Percentiles rank a stretch among this genome's conserved stretches.
phyloP scores from a whole-genome alignment of 2,329 filamentous ascomycete genomes.

The Sclerotinia subarctica region DNA sequence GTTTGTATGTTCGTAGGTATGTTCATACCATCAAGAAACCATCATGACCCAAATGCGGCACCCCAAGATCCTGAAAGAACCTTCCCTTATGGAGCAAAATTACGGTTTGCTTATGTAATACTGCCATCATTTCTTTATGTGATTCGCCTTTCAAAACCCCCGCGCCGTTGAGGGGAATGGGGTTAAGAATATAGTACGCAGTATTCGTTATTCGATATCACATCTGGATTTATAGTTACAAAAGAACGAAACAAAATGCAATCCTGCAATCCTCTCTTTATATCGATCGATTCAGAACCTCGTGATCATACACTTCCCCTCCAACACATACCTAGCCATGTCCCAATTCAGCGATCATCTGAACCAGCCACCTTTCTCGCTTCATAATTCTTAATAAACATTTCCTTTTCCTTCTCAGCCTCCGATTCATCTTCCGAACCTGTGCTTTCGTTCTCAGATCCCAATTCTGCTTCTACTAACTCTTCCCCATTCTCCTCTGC shows the following conservation, averaged over 20 bases:
- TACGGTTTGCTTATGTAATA: neutral
- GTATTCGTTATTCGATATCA: neutral
- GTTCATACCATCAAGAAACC: neutral
- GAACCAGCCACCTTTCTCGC: neutral
- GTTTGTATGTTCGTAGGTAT: no score
- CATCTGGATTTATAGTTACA: neutral
- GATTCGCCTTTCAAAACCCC: neutral
- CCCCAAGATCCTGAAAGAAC: neutral
- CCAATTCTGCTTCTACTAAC: conserved; percentile 3
- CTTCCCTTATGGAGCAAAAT: neutral
- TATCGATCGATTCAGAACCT: neutral
- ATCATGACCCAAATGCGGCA: conserved; percentile 15
- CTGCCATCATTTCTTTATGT: neutral
- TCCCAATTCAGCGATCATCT: neutral
- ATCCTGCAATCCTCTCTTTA: neutral
- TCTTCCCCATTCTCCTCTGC: conserved; percentile 4
- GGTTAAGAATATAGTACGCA: no score
- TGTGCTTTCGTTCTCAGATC: conserved; percentile 19
- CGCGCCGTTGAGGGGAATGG: no score
- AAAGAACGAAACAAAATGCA: neutral
- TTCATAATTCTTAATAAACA: conserved; percentile 20
- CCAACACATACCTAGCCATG: neutral
- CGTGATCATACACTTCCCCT: neutral
- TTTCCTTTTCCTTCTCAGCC: conserved; percentile 21
- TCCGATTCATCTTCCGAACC: conserved; percentile 18